Evolutionary conservation across 179 eudicot species (phyloP), one percentile per base, ranked within the genome.

Genomic region (Beta macrorhiza): DNA sequence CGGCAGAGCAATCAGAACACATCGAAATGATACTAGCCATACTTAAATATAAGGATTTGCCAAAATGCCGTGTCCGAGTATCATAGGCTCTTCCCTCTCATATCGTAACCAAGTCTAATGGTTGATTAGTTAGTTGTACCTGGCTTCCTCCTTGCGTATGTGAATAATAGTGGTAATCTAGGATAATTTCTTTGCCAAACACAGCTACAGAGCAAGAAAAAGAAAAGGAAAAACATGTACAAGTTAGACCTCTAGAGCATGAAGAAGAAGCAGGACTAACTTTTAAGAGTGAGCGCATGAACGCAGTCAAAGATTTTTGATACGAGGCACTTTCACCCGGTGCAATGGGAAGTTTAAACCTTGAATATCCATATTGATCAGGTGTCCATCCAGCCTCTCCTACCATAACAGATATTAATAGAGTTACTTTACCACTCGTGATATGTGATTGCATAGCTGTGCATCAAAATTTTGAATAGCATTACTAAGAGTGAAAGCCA

Each of bases 311-410:
- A 62, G 89, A 84, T 83, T 93, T 93, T 82, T 86, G 95, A 85
- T 89, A 86, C 25, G 90, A 87, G 83, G 87, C 84, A 81, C 80
- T 72, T 79, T 95, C 97, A 58, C 87, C 90, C 59, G 92, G 84
- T 57, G 89, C 80, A 79, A 80, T 90, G 32, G 89, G 61, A 63
- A 82, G 81, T 76, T 89, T 92, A 83, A 91, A 89, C 57, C 90
- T 89, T 75, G 98, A 95, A 89, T 92, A 91, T 77, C 99, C 99
- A 83, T 88, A 95, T 83, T 95, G 99, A 72, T 95, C 99, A 82
- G 93, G 91, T 70, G 92, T 95, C 98, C 97, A 95, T 29, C 99
- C 99, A 76, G 99, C 99, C 85, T 92, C 97, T 82, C 89, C 99
- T 95, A 76, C 85, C 69, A 77, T 68, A 5, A 76, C 57, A 57